Percentiles rank a stretch among this genome's conserved stretches.
Conservation (phyloP, 805 yeast species). For the Yamadazyma sp. region DNA sequence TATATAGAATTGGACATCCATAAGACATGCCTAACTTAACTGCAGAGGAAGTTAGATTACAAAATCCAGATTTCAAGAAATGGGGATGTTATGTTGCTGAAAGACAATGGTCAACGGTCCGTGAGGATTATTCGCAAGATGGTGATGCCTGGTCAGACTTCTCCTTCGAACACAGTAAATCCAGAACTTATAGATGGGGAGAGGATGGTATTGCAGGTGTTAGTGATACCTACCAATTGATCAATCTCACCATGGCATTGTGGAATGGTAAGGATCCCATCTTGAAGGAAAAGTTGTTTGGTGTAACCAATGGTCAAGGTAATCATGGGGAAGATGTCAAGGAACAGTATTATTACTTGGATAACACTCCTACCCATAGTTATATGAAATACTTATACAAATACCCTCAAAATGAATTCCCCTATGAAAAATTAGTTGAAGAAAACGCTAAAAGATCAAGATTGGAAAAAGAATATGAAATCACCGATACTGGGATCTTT, state of each 20-base stretch:
- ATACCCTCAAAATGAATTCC: conserved; percentile 84
- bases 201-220: conserved; percentile 94
- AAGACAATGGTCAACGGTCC: conserved; percentile 81
- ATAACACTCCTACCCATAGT: conserved; percentile 90
- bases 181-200: conserved; percentile 89
- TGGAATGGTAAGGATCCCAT: conserved; percentile 90
- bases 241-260: conserved; percentile 76
- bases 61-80: conserved; percentile 56
- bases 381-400: conserved; percentile 89
- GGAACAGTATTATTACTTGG: conserved; percentile 79
- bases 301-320: conserved; percentile 89
- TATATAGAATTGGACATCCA: too few species aligned
- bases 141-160: conserved; percentile 93
- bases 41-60: conserved; percentile 38
- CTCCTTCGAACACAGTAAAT: conserved; percentile 78
- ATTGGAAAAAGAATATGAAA: conserved; percentile 71
- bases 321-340: conserved; percentile 97
- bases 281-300: conserved; percentile 82
- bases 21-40: conserved; percentile 15
- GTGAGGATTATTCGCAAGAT: conserved; percentile 81
- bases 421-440: conserved; percentile 69
- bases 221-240: conserved; percentile 74
- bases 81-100: conserved; percentile 94
- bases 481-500: conserved; percentile 75
- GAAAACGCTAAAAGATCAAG: conserved; percentile 67